Evolutionary conservation across 2,329 filamentous ascomycete species (phyloP).

Genomic region (Aspergillus caelatus): DNA sequence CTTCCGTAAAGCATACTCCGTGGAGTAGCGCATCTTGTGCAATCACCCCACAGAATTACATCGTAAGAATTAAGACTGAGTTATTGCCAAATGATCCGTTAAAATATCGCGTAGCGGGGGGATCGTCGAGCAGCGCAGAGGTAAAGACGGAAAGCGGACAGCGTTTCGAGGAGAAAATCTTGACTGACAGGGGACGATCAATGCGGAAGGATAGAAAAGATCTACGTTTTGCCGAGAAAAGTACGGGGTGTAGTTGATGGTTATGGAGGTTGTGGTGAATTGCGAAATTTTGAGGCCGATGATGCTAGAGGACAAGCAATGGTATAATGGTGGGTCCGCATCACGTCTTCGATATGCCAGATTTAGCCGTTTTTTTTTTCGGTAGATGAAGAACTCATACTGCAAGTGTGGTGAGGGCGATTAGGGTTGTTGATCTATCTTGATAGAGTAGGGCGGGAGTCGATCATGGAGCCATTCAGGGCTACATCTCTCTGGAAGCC

Average conservation of each 20-base stretch:
- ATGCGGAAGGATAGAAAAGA: background rate
- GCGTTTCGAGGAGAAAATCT: background rate
- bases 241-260: background rate
- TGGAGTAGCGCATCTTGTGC: conserved; percentile 15
- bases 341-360: conserved; percentile 20
- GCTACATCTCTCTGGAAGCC: background rate
- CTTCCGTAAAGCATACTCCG: background rate
- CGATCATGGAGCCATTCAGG: background rate
- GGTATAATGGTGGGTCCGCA: conserved; percentile 21
- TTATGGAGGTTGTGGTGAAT: conserved; percentile 8
- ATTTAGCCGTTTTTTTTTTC: background rate
- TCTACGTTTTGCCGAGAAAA: background rate
- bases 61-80: background rate
- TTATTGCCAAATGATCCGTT: background rate
- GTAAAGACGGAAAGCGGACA: background rate
- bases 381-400: background rate
- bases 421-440: background rate
- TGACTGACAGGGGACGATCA: background rate
- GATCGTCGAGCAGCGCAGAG: background rate
- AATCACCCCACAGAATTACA: conserved; percentile 24
- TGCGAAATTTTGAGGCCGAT: conserved; percentile 21
- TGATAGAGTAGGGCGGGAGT: background rate
- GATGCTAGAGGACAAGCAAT: conserved; percentile 17
- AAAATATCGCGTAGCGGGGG: background rate
- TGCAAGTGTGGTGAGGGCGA: background rate